A percentile compares a stretch with the other conserved stretches of the same genome.
Evolutionary conservation across 176 grass and related monocot genomes (phyloP).

Genomic region (Bromus sterilis): DNA sequence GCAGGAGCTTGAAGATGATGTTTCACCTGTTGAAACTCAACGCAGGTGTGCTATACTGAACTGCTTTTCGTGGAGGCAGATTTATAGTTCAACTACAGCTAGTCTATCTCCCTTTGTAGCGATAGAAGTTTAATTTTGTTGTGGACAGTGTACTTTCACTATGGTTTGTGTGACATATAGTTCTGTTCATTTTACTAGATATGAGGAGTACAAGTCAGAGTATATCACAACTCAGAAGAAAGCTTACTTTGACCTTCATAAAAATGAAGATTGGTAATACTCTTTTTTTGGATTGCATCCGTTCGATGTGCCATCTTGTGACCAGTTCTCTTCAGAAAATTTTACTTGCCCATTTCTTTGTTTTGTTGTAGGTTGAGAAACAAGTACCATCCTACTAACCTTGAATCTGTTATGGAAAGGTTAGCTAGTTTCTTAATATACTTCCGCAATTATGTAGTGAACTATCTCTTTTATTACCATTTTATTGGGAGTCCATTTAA

Average conservation of each 20-base stretch:
- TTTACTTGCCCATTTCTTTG: constrained; percentile 4
- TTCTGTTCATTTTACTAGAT: constrained; percentile 41
- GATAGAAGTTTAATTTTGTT: constrained; percentile 1
- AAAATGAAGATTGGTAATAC: constrained; percentile 80
- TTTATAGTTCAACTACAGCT: constrained; percentile 1
- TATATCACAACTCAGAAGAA: constrained; percentile 97
- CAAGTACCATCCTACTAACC: constrained; percentile 96
- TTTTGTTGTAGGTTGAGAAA: constrained; percentile 78
- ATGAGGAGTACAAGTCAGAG: constrained; percentile 93
- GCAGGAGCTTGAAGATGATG: constrained; percentile 96
- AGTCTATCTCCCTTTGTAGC: neutral
- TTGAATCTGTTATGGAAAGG: constrained; percentile 85
- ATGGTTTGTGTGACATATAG: neutral
- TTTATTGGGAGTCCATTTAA: neutral
- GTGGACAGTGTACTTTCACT: neutral
- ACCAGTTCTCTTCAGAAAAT: constrained; percentile 1
- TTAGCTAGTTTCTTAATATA: constrained; percentile 28
- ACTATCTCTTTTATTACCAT: neutral
- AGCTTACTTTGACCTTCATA: constrained; percentile 93
- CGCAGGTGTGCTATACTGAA: constrained; percentile 42
- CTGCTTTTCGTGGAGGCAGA: neutral
- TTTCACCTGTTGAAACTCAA: constrained; percentile 88
- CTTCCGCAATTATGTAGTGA: constrained; percentile 6
- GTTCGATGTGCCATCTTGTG: neutral
- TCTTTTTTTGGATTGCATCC: neutral